phyloP scores from a whole-genome alignment of 306 rosid species.

The Prunus campanulata region DNA sequence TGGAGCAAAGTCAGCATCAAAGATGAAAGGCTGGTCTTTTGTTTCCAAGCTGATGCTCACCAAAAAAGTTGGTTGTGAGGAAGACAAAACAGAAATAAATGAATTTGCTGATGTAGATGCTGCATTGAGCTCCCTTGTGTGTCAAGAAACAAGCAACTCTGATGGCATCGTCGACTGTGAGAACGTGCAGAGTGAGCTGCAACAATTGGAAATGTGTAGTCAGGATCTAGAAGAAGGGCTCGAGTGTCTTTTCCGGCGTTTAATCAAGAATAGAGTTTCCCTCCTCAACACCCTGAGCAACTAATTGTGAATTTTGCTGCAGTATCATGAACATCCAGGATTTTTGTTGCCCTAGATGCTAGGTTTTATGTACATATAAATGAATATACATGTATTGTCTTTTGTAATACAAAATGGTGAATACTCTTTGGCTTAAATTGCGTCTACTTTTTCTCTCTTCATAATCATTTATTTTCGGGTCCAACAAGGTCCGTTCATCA shows the following conservation, averaged over 20 bases:
- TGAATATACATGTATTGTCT: slow-evolving; percentile 11
- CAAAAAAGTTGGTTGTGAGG: slow-evolving; percentile 29
- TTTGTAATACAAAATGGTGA: background rate
- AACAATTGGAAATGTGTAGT: slow-evolving; percentile 37
- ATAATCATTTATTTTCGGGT: background rate
- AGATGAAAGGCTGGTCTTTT: slow-evolving; percentile 36
- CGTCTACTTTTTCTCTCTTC: background rate
- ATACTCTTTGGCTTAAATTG: background rate
- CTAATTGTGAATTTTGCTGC: slow-evolving; percentile 4
- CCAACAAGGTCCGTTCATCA: too few relatives aligned
- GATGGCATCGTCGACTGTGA: slow-evolving; percentile 15
- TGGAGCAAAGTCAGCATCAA: slow-evolving; percentile 27
- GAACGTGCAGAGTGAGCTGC: slow-evolving; percentile 20
- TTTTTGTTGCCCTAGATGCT: slow-evolving; percentile 23
- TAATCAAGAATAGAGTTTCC: slow-evolving; percentile 45
- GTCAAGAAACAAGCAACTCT: slow-evolving; percentile 27
- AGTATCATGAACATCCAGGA: slow-evolving; percentile 7
- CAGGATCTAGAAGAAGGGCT: slow-evolving; percentile 43
- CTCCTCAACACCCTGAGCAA: slow-evolving; percentile 48
- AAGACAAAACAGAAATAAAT: slow-evolving; percentile 20
- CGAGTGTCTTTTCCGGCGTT: slow-evolving; percentile 38
- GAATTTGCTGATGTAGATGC: slow-evolving; percentile 43
- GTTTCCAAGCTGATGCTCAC: slow-evolving; percentile 37
- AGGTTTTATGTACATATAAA: slow-evolving; percentile 25
- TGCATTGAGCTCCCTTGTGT: slow-evolving; percentile 13